phyloP scores from a whole-genome alignment of 441 rosid genomes.

The Brassica hybrid region DNA sequence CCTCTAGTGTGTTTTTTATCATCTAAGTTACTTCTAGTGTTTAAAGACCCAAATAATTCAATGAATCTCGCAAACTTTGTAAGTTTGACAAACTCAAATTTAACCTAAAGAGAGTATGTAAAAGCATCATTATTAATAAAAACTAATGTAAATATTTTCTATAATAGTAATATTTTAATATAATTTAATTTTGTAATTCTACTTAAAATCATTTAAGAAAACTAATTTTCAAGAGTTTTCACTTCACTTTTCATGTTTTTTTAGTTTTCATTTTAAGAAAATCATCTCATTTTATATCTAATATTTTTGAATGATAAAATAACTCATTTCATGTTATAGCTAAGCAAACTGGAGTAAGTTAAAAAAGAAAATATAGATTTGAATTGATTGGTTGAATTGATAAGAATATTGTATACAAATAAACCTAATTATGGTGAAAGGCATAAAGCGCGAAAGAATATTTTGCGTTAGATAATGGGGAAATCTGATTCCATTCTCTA shows the following conservation, averaged over 20 bases:
- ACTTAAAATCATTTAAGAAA: too few relatives aligned
- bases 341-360: neutral
- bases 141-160: too few relatives aligned
- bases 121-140: neutral
- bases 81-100: too few relatives aligned
- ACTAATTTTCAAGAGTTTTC: neutral
- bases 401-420: neutral
- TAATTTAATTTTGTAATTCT: too few relatives aligned
- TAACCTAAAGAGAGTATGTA: neutral
- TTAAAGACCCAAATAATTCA: too few relatives aligned
- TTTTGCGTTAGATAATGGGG: conserved; percentile 44
- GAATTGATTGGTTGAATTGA: neutral
- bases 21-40: neutral
- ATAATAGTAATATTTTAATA: neutral
- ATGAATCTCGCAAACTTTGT: too few relatives aligned
- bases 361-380: neutral
- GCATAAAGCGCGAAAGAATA: conserved; percentile 36
- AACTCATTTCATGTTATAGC: neutral
- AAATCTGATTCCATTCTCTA: conserved; percentile 64
- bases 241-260: neutral
- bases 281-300: neutral
- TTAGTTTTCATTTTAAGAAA: neutral
- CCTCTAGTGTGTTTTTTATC: too few relatives aligned
- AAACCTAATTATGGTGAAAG: conserved; percentile 14
- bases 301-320: neutral